Evolutionary conservation across 306 rosid species (phyloP), one percentile per base, ranked within the genome.

Genomic region (Morella rubra): DNA sequence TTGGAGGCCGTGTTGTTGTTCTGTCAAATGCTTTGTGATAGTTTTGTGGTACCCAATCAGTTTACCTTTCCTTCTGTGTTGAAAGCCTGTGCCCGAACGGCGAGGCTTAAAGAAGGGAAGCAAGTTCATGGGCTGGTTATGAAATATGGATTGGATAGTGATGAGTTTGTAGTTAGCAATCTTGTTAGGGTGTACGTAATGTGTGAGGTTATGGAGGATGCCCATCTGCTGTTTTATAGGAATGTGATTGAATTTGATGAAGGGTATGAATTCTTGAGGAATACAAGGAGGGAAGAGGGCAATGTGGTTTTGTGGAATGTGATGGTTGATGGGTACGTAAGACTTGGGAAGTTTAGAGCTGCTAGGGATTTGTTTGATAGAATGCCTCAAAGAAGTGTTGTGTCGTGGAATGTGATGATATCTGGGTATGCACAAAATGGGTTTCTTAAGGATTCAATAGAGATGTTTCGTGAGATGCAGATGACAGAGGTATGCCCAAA

Each of bases 361-460:
- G 96, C 93, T 12, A 71, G 86, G 75, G 73, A 56, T 0, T 14
- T 90, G 87, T 92, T 87, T 54, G 90, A 90, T n/a, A 71, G 51
- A 73, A 87, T 93, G 90, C 87, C 80, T 49, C 86, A 84, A 2
- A 87, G 88, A 84, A 93, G 92, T 81, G 89, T 89, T 46, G 91
- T 89, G 24, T 93, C 93, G 3, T 93, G 96, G 94, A 93, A 93
- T 77, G 89, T 67, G 60, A 81, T 93, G 87, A 93, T 89, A 54
- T 93, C 90, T 18, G 91, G 91, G 18, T 89, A 86, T 71, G 92
- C 92, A 4, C 97, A 93, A 72, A 86, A 85, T 67, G 91, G 91
- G 71, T 51, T 78, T 61, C 87, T 86, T 69, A 71, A 41, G 83
- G 93, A 90, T 77, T 90, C 93, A 0, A 40, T 89, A 54, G 89